Percentiles rank a stretch among this genome's conserved stretches.
Evolutionary conservation across 2,329 filamentous ascomycete species (phyloP).

Genomic region (Microsporum ferrugineum): DNA sequence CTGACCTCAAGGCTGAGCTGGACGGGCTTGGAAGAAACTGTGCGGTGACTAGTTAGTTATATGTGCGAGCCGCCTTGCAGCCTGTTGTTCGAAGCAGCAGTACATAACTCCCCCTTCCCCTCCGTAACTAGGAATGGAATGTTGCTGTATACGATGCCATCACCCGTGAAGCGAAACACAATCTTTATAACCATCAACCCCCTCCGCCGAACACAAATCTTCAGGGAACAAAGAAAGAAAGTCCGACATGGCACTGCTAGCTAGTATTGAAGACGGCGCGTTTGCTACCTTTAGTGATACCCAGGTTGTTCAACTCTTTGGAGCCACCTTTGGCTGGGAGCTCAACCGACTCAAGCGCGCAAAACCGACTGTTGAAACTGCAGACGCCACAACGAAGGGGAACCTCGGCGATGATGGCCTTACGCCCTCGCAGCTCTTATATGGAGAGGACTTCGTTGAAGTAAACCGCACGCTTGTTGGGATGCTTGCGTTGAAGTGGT

Average conservation of each 20-base stretch:
- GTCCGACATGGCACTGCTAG: background rate
- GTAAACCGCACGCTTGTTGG: constrained; percentile 32
- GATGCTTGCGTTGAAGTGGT: constrained; percentile 29
- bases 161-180: no score
- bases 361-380: background rate
- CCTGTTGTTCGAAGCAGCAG: background rate
- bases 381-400: background rate
- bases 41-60: background rate
- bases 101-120: background rate
- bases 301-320: background rate
- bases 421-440: constrained; percentile 23
- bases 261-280: background rate
- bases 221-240: background rate
- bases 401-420: background rate
- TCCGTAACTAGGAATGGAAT: background rate
- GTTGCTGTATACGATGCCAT: background rate
- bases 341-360: background rate
- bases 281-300: background rate
- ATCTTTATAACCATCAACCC: background rate
- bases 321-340: background rate
- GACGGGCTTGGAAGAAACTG: background rate
- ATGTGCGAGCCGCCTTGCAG: background rate
- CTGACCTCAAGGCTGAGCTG: background rate
- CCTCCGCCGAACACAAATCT: background rate
- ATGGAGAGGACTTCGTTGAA: constrained; percentile 24